Base-by-base conservation (phyloP, 2,329 filamentous ascomycete genomes). In the Phyllosticta paracitricarpa region DNA sequence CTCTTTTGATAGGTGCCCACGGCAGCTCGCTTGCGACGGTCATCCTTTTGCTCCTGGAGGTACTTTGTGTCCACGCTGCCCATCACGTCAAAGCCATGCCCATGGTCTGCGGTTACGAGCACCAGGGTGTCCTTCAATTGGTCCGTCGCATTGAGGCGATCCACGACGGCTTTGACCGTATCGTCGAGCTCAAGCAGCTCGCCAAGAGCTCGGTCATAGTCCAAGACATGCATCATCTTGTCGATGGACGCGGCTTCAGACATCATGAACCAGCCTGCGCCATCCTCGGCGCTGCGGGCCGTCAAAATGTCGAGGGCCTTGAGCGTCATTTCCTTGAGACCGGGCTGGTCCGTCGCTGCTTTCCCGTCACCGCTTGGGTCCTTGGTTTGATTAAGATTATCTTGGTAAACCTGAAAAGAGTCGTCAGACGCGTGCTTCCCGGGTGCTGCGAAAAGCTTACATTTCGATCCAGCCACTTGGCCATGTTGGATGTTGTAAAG, bases 131-230 rank as follows among this genome's bases (percentile, higher is more conserved):
- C 84, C 9, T 93, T 83, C 33, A 91, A 81, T 61, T 84, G 81
- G 62, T 82, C 82, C 6, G 90, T 78, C 33, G 81, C 76, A 68
- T 84, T 79, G 53, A 95, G 85, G 70, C 89, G 86, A 55, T 80
- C 80, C 59, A 93, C 80, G 2, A 89, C 91, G 19, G 88, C 88
- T 58, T 85, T 85, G 66, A 95, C 78, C 4, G 90, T 91, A 75
- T 95, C 89, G 70, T 95, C 89, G 35, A 95, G 82, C 76, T 95
- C 90, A 51, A 95, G 83, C 1, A 95, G 84, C 68, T 95, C 90
- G 60, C 88, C 90, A 0, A 95, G 84, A 0, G 90, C 88, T 59
- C 90, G 88, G 75, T 94, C 89, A 72, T 94, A 94, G 77, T 94
- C 90, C 22, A 94, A 82, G 0, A 66, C 73, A 76, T 95, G 90